Evolutionary conservation across 2,329 filamentous ascomycete genomes (phyloP).

Genomic region (Pseudocercospora pini-densiflorae): DNA sequence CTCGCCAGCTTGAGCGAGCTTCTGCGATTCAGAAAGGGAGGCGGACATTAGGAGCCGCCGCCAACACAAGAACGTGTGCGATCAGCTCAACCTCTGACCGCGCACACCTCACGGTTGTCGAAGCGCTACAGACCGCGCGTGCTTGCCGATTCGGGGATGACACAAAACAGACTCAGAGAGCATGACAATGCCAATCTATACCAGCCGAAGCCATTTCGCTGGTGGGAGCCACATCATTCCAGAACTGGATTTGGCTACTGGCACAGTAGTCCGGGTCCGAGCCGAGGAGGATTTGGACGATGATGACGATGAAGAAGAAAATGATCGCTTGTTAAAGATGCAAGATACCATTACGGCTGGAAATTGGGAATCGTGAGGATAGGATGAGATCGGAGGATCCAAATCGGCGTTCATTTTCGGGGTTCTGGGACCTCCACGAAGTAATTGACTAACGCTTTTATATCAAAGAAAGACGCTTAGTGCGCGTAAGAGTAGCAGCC

Average conservation of each 20-base stretch:
- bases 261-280: background rate
- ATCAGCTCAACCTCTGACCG: background rate
- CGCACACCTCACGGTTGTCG: constrained; percentile 2
- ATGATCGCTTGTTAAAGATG: background rate
- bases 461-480: background rate
- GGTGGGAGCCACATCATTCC: background rate
- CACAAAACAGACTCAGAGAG: background rate
- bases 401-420: constrained; percentile 5
- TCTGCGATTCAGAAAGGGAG: constrained; percentile 79
- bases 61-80: background rate
- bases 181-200: background rate
- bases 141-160: background rate
- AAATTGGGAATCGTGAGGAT: constrained; percentile 11
- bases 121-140: background rate
- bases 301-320: background rate
- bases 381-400: background rate
- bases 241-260: background rate
- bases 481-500: constrained; percentile 10
- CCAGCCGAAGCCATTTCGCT: background rate
- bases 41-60: constrained; percentile 47
- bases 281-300: background rate
- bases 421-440: constrained; percentile 9
- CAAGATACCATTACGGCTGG: constrained; percentile 22
- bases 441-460: constrained; percentile 18
- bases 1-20: constrained; percentile 82